Percentiles rank a stretch among this genome's conserved stretches.
Conservation (phyloP, 2,329 filamentous ascomycete genomes). For the Verticillium longisporum region DNA sequence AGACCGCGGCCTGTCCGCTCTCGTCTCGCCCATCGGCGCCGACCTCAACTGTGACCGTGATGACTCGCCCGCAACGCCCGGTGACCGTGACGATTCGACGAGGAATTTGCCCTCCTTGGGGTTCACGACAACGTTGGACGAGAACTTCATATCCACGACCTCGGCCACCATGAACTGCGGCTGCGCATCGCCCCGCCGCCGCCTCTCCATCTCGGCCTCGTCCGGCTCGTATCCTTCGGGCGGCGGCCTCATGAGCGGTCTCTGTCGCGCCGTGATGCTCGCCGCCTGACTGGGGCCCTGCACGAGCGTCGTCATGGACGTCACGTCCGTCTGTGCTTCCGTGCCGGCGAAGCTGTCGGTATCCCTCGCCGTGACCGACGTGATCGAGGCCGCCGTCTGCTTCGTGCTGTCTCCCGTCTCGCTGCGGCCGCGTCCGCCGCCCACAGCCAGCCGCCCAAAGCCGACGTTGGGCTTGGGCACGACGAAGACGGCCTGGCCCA, state of each 20-base stretch:
- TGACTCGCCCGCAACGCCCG: not conserved
- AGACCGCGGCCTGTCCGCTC: not conserved
- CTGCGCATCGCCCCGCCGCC: constrained; percentile 15
- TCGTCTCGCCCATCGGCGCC: not conserved
- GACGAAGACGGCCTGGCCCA: constrained; percentile 14
- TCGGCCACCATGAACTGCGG: constrained; percentile 14
- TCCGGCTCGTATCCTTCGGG: constrained; percentile 14
- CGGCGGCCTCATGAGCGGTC: constrained; percentile 7
- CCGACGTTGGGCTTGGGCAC: constrained; percentile 11
- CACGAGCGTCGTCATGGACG: not conserved
- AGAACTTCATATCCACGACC: constrained; percentile 10
- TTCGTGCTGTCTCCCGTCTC: not conserved
- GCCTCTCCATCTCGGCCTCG: constrained; percentile 13
- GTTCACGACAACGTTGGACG: constrained; percentile 3
- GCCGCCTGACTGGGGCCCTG: not conserved
- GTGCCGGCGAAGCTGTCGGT: not conserved
- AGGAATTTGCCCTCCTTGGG: not conserved
- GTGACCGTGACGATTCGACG: not conserved
- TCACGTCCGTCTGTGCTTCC: not conserved
- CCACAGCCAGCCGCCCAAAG: not conserved
- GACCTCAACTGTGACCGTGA: not conserved
- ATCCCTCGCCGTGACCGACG: not conserved
- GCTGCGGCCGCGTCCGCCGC: not conserved
- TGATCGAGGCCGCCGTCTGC: not conserved
- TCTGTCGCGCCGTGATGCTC: constrained; percentile 2